Evolutionary conservation across 2,329 filamentous ascomycete species (phyloP), one percentile per base, ranked within the genome.

Genomic region (Xylariomycetidae sp.): DNA sequence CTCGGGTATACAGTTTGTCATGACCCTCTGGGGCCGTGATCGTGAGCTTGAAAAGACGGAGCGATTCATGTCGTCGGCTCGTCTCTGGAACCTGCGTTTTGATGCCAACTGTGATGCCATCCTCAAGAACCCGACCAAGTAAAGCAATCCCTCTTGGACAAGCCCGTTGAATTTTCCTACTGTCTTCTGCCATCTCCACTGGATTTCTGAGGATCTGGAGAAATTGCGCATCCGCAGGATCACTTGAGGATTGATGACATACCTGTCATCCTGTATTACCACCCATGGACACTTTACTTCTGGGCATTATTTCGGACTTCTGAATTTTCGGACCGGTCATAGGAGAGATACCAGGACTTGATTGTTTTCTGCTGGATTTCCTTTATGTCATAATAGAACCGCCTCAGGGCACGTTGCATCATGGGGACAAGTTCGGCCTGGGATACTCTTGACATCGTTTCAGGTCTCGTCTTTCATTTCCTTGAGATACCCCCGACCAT

Each of bases 31-130:
- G 52, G 90, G 89, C 46, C 82, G 85, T 43, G 90, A 97, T 56
- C 78, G 88, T 43, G 86, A 96, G 65, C 72, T 96, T 35, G 82
- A 89, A 59, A 82, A 82, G 62, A 96, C 90, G 3, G 88, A 96
- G 69, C 86, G 85, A 62, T 79, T 96, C 63, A 97, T 97, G 88
- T 80, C 85, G 46, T 81, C 80, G 44, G 82, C 95, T 54, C 78
- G 86, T 31, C 72, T 89, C 22, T 98, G 90, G 87, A 88, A 85
- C 60, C 79, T 94, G 64, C 84, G 90, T 29, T 98, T 96, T 62
- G 88, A 96, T 54, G 87, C 86, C 61, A 96, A 97, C 70, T 95
- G 88, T 65, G 87, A 94, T 53, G 85, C 90, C 17, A 90, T 97
- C 49, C 70, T 97, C 40, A 66, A 65, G 48, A 69, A 72, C 52